phyloP scores from a whole-genome alignment of 768 basidiomycete species.

The Trametes cingulata region DNA sequence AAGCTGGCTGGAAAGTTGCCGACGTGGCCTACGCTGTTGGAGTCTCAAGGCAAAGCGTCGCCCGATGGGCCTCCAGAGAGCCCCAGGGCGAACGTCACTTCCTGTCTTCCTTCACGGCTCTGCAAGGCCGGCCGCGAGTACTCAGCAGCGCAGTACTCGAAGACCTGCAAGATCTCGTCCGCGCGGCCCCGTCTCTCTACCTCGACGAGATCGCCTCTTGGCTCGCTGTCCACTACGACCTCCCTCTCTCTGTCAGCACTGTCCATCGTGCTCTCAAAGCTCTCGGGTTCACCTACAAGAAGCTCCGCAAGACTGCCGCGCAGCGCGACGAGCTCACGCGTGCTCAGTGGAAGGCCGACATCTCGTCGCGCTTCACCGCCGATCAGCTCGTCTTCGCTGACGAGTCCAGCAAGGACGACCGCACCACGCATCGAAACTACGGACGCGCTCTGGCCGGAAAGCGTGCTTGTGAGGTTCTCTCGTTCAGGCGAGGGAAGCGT shows the following conservation, averaged over 20 bases:
- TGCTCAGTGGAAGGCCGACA: constrained; percentile 12
- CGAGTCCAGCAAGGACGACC: constrained; percentile 35
- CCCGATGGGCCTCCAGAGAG: too few relatives aligned
- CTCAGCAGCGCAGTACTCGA: too few relatives aligned
- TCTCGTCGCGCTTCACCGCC: constrained; percentile 3
- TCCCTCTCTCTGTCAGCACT: background rate
- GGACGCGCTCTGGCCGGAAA: constrained; percentile 28
- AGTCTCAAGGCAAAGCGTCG: too few relatives aligned
- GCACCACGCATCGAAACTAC: constrained; percentile 28
- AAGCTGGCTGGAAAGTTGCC: too few relatives aligned
- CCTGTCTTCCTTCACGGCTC: too few relatives aligned
- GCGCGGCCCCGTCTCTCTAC: background rate
- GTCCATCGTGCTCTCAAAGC: background rate
- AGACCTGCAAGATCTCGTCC: too few relatives aligned
- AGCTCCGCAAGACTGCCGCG: constrained; percentile 16
- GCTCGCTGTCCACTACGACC: background rate
- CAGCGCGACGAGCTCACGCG: constrained; percentile 17
- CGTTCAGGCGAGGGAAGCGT: constrained; percentile 18
- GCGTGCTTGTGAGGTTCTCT: background rate
- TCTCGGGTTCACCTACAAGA: constrained; percentile 27
- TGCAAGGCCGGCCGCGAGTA: too few relatives aligned
- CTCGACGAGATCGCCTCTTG: constrained; percentile 1
- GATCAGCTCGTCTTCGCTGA: constrained; percentile 31
- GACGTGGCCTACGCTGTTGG: too few relatives aligned
- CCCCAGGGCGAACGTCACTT: too few relatives aligned